Base-by-base conservation (phyloP, 495 filamentous ascomycete genomes). In the Staphylotrichum longicolle region DNA sequence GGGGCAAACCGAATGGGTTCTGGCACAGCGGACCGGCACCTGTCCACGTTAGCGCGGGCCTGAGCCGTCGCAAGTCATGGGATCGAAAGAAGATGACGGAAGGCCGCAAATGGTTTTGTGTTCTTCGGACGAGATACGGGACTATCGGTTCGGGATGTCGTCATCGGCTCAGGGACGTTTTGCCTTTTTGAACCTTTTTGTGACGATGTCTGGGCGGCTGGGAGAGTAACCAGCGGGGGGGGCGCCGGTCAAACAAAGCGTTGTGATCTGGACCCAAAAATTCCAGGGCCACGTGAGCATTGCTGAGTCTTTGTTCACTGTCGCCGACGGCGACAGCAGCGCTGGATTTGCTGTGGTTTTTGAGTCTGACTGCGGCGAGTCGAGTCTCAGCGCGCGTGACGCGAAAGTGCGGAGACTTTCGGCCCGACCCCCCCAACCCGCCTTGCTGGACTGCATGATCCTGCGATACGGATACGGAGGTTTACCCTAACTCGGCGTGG, bases 21-120 rank as follows among this genome's bases (percentile, higher is more conserved):
- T 55, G 9, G 9, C 39, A 27, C 53, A 11, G 53, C 51, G 5
- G 3, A 6, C 34, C 30, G 14, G 12, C 27, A 27, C 27, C 27
- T 11, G 10, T 32, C 47, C 7, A 32, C 30, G 33, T 32, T 30
- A 15, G 20, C 20, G 20, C 20, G 20, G 20, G 20, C 20, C 20
- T 27, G 49, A 37, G 11, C 32, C 32, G 48, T 27, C 32, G 49
- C n/a, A 32, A 27, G 53, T 55, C 53, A 53, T 40, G 51, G 15
- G 47, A 14, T 34, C 12, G 7, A 37, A 37, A 10, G 27, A 9
- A 14, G 27, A 15, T 52, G 49, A 32, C 9, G 33, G 11, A 15
- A 15, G 5, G 42, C 9, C n/a, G 12, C 5, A 10, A 15, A 11
- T 5, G 42, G 11, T 10, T 46, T 46, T 5, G 11, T 46, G 42